Percentiles rank a stretch among this genome's conserved stretches.
Conservation (phyloP, 2,329 filamentous ascomycete genomes). For the Scedosporium apiospermum region DNA sequence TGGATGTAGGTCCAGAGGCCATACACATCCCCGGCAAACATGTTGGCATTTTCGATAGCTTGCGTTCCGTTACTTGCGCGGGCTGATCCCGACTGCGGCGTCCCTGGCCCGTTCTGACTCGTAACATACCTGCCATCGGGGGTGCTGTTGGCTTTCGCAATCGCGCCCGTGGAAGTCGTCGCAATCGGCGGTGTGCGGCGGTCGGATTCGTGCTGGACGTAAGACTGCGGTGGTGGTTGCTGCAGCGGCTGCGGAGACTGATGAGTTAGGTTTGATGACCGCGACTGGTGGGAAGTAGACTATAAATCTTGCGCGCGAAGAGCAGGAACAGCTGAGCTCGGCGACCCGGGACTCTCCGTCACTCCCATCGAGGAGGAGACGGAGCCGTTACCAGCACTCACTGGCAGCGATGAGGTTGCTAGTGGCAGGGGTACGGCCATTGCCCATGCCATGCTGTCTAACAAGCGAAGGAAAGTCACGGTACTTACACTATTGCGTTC, state of each 20-base stretch:
- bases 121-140: slow-evolving; percentile 2
- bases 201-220: slow-evolving; percentile 46
- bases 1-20: slow-evolving; percentile 67
- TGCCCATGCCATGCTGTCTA: slow-evolving; percentile 27
- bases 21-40: slow-evolving; percentile 52
- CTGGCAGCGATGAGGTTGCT: slow-evolving; percentile 39
- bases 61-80: slow-evolving; percentile 39
- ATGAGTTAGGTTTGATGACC: slow-evolving; percentile 56
- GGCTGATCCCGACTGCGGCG: not conserved
- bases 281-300: slow-evolving; percentile 12
- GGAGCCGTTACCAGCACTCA: slow-evolving; percentile 37
- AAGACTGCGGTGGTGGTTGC: slow-evolving; percentile 16
- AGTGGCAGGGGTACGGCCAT: slow-evolving; percentile 36
- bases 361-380: slow-evolving; percentile 66
- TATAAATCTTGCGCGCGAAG: slow-evolving; percentile 27
- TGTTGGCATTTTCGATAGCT: slow-evolving; percentile 50
- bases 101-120: slow-evolving; percentile 1
- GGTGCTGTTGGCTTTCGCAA: slow-evolving; percentile 8
- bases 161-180: slow-evolving; percentile 21
- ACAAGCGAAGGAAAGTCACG: slow-evolving; percentile 43
- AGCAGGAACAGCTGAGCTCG: slow-evolving; percentile 51
- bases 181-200: slow-evolving; percentile 42
- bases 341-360: slow-evolving; percentile 79
- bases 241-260: slow-evolving; percentile 54
- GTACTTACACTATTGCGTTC: slow-evolving; percentile 46